Evolutionary conservation across 2,329 filamentous ascomycete species (phyloP).

Genomic region (Pseudogymnoascus sp.): DNA sequence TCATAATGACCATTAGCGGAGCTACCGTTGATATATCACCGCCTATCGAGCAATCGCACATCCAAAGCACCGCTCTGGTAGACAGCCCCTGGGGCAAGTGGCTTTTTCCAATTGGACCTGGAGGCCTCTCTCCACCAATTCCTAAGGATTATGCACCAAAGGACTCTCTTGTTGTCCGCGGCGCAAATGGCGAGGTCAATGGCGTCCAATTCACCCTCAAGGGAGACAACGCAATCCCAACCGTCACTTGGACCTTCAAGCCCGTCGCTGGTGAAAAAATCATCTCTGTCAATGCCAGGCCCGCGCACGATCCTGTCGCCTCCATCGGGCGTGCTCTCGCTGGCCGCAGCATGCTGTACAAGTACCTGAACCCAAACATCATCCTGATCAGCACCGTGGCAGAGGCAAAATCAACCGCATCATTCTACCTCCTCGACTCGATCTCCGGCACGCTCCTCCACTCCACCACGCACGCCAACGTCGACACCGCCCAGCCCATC

Average conservation of each 20-base stretch:
- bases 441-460: constrained; percentile 77
- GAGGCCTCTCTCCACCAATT: constrained; percentile 44
- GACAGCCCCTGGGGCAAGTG: constrained; percentile 46
- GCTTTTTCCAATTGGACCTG: constrained; percentile 46
- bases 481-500: constrained; percentile 69
- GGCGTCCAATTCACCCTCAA: constrained; percentile 47
- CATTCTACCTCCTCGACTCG: constrained; percentile 76
- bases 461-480: constrained; percentile 61
- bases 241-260: constrained; percentile 66
- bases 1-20: constrained; percentile 49
- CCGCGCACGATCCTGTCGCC: constrained; percentile 77
- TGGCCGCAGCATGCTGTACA: constrained; percentile 90
- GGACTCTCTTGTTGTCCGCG: constrained; percentile 49
- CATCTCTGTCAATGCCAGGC: constrained; percentile 58
- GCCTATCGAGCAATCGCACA: constrained; percentile 33
- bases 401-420: constrained; percentile 51
- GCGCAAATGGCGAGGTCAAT: constrained; percentile 43
- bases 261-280: constrained; percentile 62
- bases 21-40: constrained; percentile 39
- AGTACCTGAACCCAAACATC: constrained; percentile 87
- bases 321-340: constrained; percentile 93
- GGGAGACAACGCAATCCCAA: constrained; percentile 36
- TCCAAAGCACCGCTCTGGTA: constrained; percentile 46
- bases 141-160: constrained; percentile 42
- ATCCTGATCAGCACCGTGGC: constrained; percentile 67